Base-by-base conservation (phyloP, 2,329 filamentous ascomycete species). In the Stachybotrys elegans region DNA sequence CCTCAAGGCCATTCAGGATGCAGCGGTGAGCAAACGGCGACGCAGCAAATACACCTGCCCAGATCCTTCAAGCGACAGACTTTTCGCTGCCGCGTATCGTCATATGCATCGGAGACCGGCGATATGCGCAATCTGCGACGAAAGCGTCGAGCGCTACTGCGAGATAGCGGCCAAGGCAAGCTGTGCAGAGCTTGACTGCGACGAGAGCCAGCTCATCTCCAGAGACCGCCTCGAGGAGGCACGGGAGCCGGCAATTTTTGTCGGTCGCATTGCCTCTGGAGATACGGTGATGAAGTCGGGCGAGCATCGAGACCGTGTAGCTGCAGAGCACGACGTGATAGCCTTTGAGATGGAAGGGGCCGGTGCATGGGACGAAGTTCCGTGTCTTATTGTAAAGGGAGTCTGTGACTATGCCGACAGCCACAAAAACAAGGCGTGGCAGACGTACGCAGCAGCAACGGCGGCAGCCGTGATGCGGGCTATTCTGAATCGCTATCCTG, bases 261-360 rank as follows among this genome's bases (percentile, higher is more conserved):
- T 70, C 20, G 68, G 69, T 1, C 48, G 48, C 1, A 56, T 71
- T 8, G 68, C 56, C 3, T 69, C 66, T 2, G 65, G 59, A 13
- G 60, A 71, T 34, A 56, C 54, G 7, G 63, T 72, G 3, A 65
- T 73, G 49, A 69, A 65, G 40, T 63, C 61, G 6, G 62, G 57
- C 5, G 35, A 50, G 14, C 45, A 58, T 6, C 59, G 68, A 11
- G 68, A 72, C 36, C 14, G 29, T 0, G 50, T 69, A 19, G 56
- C 65, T 4, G 29, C 41, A 14, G 11, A 45, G 35, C 40, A 54
- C 0, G 22, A 32, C 1, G 43, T 62, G 4, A 53, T 65, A 14
- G 60, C 48, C 1, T 64, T 65, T 16, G 61, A 65, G 48, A 64
- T 61, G 59, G 61, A 60, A 40, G 57, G 56, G 1, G 59, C 59